phyloP scores from a whole-genome alignment of 2,329 filamentous ascomycete species.

The Phaeosphaeriaceae sp. region DNA sequence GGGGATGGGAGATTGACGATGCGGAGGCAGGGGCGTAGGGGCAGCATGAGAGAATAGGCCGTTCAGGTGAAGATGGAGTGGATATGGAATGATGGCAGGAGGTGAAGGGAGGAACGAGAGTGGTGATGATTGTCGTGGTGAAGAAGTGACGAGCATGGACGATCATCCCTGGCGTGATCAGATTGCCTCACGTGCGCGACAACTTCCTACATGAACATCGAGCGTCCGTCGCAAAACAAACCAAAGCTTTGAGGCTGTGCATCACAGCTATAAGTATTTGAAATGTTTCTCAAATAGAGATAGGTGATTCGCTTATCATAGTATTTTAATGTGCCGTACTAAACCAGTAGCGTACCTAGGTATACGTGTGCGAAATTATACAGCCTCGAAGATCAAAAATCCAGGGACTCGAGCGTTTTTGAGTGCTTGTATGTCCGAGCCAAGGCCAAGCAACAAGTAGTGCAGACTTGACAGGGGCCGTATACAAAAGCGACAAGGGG shows the following conservation, averaged over 20 bases:
- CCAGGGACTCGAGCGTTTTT: background rate
- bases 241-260: background rate
- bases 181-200: background rate
- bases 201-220: background rate
- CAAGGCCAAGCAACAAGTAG: background rate
- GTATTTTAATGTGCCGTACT: too few species aligned
- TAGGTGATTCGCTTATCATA: background rate
- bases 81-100: too few species aligned
- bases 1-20: too few species aligned
- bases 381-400: background rate
- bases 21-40: too few species aligned
- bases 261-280: background rate
- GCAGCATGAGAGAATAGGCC: too few species aligned
- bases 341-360: too few species aligned
- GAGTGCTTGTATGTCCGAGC: background rate
- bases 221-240: background rate
- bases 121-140: too few species aligned
- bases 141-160: too few species aligned
- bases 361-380: background rate
- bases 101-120: too few species aligned
- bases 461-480: background rate
- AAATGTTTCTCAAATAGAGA: background rate
- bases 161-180: background rate
- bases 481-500: background rate
- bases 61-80: too few species aligned